A percentile compares a stretch with the other conserved stretches of the same genome.
Evolutionary conservation across 192 early-diverging fungal species (phyloP).

Genomic region (Backusella tuberculispora): DNA sequence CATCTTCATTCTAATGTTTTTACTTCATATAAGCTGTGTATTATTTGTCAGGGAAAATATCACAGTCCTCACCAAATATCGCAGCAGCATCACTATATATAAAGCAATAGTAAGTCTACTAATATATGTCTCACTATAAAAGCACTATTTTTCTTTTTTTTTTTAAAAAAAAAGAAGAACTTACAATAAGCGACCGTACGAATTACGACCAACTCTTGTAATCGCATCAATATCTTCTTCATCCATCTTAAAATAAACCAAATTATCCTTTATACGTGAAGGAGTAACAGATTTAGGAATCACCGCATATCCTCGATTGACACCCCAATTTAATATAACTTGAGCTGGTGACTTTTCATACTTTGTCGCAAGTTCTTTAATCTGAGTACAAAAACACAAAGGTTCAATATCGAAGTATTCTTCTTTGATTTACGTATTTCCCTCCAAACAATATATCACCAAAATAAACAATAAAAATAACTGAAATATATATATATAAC

Average conservation of each 20-base stretch:
- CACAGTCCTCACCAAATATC: neutral
- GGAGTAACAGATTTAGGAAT: slow-evolving; percentile 70
- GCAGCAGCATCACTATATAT: neutral
- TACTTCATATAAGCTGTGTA: neutral
- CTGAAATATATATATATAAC: neutral
- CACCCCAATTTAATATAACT: slow-evolving; percentile 58
- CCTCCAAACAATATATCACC: neutral
- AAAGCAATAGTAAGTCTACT: too few species aligned
- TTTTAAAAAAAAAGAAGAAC: too few species aligned
- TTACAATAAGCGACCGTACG: neutral
- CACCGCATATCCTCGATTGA: slow-evolving; percentile 54
- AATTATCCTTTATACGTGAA: slow-evolving; percentile 58
- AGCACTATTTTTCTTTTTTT: too few species aligned
- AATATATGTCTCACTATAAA: too few species aligned
- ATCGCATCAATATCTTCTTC: slow-evolving; percentile 26
- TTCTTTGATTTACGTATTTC: neutral
- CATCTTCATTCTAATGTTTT: neutral
- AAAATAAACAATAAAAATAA: too few species aligned
- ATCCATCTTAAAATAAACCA: slow-evolving; percentile 46
- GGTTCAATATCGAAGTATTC: neutral
- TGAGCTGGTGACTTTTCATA: slow-evolving; percentile 54
- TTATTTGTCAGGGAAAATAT: neutral
- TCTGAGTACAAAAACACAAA: slow-evolving; percentile 33
- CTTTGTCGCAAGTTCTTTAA: slow-evolving; percentile 46
- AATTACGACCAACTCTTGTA: slow-evolving; percentile 25